Base-by-base conservation (phyloP, 1,284 basidiomycete species). In the Ceratobasidium sp. region DNA sequence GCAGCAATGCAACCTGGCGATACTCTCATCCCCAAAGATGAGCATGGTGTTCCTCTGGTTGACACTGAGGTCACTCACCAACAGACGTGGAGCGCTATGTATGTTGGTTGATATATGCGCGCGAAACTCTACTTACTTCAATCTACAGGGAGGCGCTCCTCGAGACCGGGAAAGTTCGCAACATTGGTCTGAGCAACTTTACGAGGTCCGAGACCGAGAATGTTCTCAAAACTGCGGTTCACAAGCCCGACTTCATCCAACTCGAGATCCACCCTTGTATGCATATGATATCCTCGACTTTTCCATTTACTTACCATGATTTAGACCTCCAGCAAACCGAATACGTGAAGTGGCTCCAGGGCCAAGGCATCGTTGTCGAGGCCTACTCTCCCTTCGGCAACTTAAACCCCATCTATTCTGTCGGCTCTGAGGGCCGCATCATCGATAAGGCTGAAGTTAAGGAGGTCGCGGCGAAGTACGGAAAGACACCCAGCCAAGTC, bases 201-300 rank as follows among this genome's bases (percentile, higher is more conserved):
- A 88, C 89, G 62, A 89, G 90, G 79, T 84, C 85, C 27, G 88
- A 93, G 77, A 86, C 91, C 29, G 91, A 95, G 79, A 80, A 83
- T 29, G 85, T 93, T 27, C 85, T 97, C 74, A 84, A 84, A 77
- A 45, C 54, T n/a, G 67, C 67, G 4, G 67, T 59, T 27, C 67
- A 71, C 67, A 71, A 59, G 76, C 79, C 27, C 73, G 73, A 66
- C 47, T 66, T 75, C 51, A 75, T 66, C 54, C 73, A 86, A 77
- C 82, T 87, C 76, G 87, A 87, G 77, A 82, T 86, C 14, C 84
- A 84, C 76, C 80, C 83, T 76, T 82, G 81, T 77, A 83, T 81
- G 80, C 83, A 85, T 8, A 19, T 31, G 2, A 22, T 41, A 22
- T 19, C 3, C 33, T 24, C 33, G n/a, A 29, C 19, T n/a, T 22